Evolutionary conservation across 371 early-diverging fungal species (phyloP).

Genomic region (Rhizopus sp.): DNA sequence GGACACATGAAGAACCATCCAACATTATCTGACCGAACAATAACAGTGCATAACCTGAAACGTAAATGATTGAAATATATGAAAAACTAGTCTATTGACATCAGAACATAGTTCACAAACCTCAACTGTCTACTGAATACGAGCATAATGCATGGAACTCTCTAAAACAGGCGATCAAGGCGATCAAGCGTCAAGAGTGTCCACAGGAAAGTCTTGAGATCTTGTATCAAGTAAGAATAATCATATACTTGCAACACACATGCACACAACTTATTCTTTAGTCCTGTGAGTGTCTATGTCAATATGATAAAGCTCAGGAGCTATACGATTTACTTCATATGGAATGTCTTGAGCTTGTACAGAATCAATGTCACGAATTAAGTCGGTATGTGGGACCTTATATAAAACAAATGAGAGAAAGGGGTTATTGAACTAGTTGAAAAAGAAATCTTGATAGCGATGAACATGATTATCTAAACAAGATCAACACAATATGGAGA

Average conservation of each 20-base stretch:
- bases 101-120: constrained; percentile 38
- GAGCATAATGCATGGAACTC: constrained; percentile 67
- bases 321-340: constrained; percentile 64
- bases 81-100: neutral
- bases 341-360: constrained; percentile 44
- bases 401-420: too few relatives aligned
- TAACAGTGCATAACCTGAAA: constrained; percentile 37
- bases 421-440: too few relatives aligned
- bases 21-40: constrained; percentile 39
- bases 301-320: constrained; percentile 68
- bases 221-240: constrained; percentile 67
- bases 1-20: constrained; percentile 34
- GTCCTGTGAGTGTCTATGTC: constrained; percentile 86
- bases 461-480: constrained; percentile 50
- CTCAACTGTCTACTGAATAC: constrained; percentile 74
- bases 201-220: constrained; percentile 78
- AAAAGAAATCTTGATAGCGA: constrained; percentile 11
- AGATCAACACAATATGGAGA: constrained; percentile 64
- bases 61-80: constrained; percentile 12
- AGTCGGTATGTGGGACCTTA: neutral
- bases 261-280: constrained; percentile 6
- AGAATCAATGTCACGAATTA: neutral
- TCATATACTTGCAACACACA: neutral
- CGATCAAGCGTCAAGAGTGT: constrained; percentile 68
- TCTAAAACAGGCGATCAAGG: constrained; percentile 70